Evolutionary conservation across 1,139 yeast genomes (phyloP), one percentile per base, ranked within the genome.

Genomic region (Pneumocystis jirovecii): DNA sequence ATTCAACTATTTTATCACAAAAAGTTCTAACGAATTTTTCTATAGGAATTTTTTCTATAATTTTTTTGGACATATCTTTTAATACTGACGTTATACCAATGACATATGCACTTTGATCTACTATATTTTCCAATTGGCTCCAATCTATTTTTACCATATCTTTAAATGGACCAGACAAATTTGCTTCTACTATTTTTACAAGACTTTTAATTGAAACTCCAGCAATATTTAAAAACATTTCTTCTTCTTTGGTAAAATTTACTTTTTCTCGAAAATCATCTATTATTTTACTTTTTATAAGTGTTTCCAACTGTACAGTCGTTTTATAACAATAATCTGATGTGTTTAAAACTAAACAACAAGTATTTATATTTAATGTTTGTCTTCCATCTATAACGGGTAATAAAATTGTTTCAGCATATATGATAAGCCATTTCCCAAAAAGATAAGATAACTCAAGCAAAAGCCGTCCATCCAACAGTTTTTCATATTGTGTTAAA

Each of bases 291-390:
- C 80, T 81, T 15, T 76, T 73, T 64, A 93, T 76, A 70, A 82
- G 84, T 60, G 85, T 87, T 71, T 84, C 89, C 64, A 93, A 77
- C 73, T 93, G 97, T 25, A 81, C 81, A 1, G 86, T 83, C 6
- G 96, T 93, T 21, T 83, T 80, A 39, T 88, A 82, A 68, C 96
- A 85, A 74, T 91, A 93, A 72, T 93, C 96, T 0, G 96, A 90
- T 0, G 98, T 93, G 70, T 90, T 89, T 42, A 93, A 76, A 12
- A 90, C 81, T 74, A 89, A 78, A 37, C 95, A 85, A 1, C 88
- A 80, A 66, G 87, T 83, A 64, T 81, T 81, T 35, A 88, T 77
- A 0, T 66, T 45, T 8, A 45, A 64, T 59, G 62, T 64, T n/a
- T 62, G 64, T 50, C 21, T 50, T 50, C 76, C 77, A 10, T 89